Conservation (phyloP, 768 basidiomycete genomes). For the Naganishia friedmannii region DNA sequence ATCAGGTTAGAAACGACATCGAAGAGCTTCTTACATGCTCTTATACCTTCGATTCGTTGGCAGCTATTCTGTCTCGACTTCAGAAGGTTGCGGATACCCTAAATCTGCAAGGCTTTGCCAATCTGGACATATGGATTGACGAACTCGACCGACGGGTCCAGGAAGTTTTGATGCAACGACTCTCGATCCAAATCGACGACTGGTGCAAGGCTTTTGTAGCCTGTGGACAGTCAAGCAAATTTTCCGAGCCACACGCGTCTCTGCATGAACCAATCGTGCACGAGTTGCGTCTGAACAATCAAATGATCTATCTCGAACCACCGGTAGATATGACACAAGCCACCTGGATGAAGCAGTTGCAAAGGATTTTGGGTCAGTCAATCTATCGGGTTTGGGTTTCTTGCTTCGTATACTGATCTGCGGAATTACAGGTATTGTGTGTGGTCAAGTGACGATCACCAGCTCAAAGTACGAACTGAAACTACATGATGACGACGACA, state of each 20-base stretch:
- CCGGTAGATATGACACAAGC: slow-evolving; percentile 91
- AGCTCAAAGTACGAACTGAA: slow-evolving; percentile 97
- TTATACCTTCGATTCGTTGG: slow-evolving; percentile 78
- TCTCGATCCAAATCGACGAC: slow-evolving; percentile 72
- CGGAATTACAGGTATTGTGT: slow-evolving; percentile 64
- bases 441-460: slow-evolving; percentile 79
- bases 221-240: neutral
- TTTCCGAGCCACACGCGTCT: slow-evolving; percentile 37
- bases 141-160: slow-evolving; percentile 76
- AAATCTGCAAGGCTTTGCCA: slow-evolving; percentile 92
- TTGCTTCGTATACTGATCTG: neutral
- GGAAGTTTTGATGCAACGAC: slow-evolving; percentile 68
- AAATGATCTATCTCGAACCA: slow-evolving; percentile 96
- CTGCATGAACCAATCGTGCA: slow-evolving; percentile 85
- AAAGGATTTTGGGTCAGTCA: slow-evolving; percentile 73
- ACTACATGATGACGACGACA: slow-evolving; percentile 74
- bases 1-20: slow-evolving; percentile 75
- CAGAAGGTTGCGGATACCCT: slow-evolving; percentile 89
- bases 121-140: slow-evolving; percentile 86
- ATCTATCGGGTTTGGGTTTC: slow-evolving; percentile 26
- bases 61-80: slow-evolving; percentile 69
- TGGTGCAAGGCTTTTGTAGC: slow-evolving; percentile 63
- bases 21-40: slow-evolving; percentile 84
- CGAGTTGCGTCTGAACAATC: slow-evolving; percentile 96
- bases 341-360: slow-evolving; percentile 82